These are phyloP conservation scores for Vaccinium darrowii DNA, from an alignment of 148 eudicot species.

Conservation along the genomic window DNA sequence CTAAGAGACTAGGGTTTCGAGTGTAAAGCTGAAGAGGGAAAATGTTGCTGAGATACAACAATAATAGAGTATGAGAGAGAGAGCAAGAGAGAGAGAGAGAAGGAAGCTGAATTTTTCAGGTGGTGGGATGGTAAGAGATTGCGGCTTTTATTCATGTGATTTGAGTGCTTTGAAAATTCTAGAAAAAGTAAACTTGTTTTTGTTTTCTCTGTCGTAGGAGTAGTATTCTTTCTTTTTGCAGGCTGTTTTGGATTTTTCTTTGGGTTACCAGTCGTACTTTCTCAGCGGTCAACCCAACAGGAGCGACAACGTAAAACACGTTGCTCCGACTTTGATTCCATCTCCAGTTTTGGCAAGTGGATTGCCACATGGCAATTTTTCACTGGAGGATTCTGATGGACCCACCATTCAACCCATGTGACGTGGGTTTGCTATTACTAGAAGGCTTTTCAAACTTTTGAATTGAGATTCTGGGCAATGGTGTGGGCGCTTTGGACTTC, in stretches of 20 bases:
- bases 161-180: background rate
- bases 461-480: background rate
- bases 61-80: background rate
- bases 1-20: background rate
- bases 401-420: background rate
- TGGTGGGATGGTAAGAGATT: background rate
- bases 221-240: background rate
- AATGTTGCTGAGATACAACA: background rate
- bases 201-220: background rate
- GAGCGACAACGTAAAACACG: background rate
- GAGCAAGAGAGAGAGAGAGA: background rate
- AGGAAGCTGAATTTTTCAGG: no score
- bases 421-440: background rate
- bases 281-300: background rate
- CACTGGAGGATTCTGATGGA: background rate
- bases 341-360: background rate
- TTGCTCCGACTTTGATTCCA: conserved; percentile 1
- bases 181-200: background rate
- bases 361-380: background rate
- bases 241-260: no score
- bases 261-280: conserved; percentile 11
- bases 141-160: conserved; percentile 4
- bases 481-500: background rate
- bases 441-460: background rate
- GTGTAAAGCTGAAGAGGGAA: no score